Conservation (phyloP, 176 grass and related monocot species). For the Cymbopogon citratus region DNA sequence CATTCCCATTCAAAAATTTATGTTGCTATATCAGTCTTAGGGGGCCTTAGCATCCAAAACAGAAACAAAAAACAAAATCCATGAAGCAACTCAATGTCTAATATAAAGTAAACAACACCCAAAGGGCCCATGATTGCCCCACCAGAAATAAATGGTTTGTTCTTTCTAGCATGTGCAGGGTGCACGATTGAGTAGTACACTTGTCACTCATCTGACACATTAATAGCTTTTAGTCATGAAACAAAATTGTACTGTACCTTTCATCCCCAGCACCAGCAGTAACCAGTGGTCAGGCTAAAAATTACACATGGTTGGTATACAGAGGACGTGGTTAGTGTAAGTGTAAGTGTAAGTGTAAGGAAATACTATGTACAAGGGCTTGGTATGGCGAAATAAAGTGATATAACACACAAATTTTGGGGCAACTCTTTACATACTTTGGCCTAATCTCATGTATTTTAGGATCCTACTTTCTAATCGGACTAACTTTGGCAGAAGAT, state of each 20-base stretch:
- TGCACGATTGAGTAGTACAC: constrained; percentile 8
- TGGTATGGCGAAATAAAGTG: neutral
- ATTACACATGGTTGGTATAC: neutral
- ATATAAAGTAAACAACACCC: constrained; percentile 18
- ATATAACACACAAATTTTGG: neutral
- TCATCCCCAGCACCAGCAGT: neutral
- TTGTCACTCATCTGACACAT: constrained; percentile 1
- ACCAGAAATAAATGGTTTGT: constrained; percentile 30
- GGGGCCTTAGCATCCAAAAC: too few relatives aligned
- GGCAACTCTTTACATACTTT: neutral
- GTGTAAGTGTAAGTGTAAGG: neutral
- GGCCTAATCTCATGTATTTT: neutral
- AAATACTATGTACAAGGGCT: neutral
- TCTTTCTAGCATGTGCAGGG: constrained; percentile 17
- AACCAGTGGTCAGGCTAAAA: neutral
- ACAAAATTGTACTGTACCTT: neutral
- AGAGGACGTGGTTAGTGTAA: neutral
- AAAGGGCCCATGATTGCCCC: constrained; percentile 25
- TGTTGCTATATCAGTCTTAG: too few relatives aligned
- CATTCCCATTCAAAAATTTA: neutral
- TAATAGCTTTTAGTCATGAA: constrained; percentile 7
- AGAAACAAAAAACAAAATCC: too few relatives aligned
- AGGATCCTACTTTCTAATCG: neutral
- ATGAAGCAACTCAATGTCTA: too few relatives aligned
- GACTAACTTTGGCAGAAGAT: neutral